phyloP scores from a whole-genome alignment of 1,284 basidiomycete species.

The Fomitiporia mediterranea region DNA sequence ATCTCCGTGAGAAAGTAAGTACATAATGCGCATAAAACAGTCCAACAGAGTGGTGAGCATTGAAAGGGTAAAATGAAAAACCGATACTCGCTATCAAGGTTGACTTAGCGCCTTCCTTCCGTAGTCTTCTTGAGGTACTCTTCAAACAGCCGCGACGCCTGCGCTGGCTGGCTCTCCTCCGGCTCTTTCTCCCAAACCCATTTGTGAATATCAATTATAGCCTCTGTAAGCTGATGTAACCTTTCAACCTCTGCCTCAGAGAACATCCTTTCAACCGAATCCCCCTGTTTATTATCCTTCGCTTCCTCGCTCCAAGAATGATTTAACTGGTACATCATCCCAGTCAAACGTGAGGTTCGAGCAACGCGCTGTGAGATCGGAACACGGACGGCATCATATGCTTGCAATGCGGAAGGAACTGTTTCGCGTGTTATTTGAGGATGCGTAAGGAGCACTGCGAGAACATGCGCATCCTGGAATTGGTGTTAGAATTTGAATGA shows the following conservation, averaged over 20 bases:
- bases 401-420: conserved; percentile 23
- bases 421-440: conserved; percentile 33
- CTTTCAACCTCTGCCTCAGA: conserved; percentile 4
- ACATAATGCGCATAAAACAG: too few relatives aligned
- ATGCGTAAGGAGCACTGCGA: conserved; percentile 42
- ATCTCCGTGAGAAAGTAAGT: too few relatives aligned
- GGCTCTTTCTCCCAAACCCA: conserved; percentile 13
- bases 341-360: conserved; percentile 17
- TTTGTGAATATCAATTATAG: conserved; percentile 13
- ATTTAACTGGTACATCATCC: conserved; percentile 24
- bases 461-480: conserved; percentile 35
- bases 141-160: conserved; percentile 1
- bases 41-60: too few relatives aligned
- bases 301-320: conserved; percentile 11
- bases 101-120: too few relatives aligned
- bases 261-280: conserved; percentile 6
- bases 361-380: conserved; percentile 20
- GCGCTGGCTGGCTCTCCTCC: conserved; percentile 4
- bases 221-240: neutral
- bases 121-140: too few relatives aligned
- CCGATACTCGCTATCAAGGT: too few relatives aligned
- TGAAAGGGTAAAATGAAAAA: too few relatives aligned
- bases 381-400: conserved; percentile 21
- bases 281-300: neutral
- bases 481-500: neutral